phyloP scores from a whole-genome alignment of 768 basidiomycete species.

The Agaricus sinodeliciosus region DNA sequence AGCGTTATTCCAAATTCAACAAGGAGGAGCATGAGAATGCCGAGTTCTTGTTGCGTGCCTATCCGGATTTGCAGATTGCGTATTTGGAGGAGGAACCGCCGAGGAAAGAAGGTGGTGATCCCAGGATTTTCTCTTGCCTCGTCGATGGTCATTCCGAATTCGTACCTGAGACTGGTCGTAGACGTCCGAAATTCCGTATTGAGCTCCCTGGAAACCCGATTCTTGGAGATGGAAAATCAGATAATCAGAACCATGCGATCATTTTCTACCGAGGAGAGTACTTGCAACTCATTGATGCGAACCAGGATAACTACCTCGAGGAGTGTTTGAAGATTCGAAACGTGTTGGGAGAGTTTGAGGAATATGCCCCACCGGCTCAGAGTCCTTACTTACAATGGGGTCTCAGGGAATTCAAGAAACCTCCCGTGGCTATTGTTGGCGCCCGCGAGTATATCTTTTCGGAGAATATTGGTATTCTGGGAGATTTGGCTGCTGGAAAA shows the following conservation, averaged over 20 bases:
- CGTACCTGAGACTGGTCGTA: conserved; percentile 77
- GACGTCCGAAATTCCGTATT: conserved; percentile 95
- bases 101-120: conserved; percentile 91
- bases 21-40: conserved; percentile 99
- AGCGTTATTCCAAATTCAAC: conserved; percentile 98
- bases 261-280: conserved; percentile 99
- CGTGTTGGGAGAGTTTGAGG: conserved; percentile 96
- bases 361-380: conserved; percentile 77
- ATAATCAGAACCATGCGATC: conserved; percentile 99
- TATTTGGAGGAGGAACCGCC: conserved; percentile 96
- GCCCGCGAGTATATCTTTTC: conserved; percentile 99
- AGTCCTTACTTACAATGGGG: conserved; percentile 91
- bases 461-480: conserved; percentile 98
- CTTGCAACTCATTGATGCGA: conserved; percentile 98
- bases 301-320: conserved; percentile 99
- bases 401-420: conserved; percentile 78
- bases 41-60: conserved; percentile 94
- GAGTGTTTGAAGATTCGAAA: conserved; percentile 99
- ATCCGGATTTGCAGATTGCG: conserved; percentile 97
- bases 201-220: conserved; percentile 99
- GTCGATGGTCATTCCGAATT: conserved; percentile 99
- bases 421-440: conserved; percentile 96
- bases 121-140: conserved; percentile 90
- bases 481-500: conserved; percentile 97
- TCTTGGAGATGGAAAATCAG: conserved; percentile 97